Evolutionary conservation across 1,139 yeast species (phyloP).

Genomic region (Maudiozyma humilis): DNA sequence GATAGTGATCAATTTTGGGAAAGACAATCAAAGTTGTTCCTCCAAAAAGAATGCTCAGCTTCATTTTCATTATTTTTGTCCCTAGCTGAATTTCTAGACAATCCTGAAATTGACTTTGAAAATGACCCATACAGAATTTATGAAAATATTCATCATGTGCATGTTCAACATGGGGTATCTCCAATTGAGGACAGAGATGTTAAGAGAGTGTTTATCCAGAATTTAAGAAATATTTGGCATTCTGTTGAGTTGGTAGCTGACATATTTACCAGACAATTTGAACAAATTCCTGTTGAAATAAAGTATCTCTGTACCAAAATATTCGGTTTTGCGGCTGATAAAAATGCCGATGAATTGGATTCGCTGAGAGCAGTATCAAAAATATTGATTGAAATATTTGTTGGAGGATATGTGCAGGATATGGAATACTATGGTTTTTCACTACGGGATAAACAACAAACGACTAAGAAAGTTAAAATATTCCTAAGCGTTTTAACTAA

Average conservation of each 20-base stretch:
- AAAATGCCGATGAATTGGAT: constrained; percentile 29
- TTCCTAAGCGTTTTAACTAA: constrained; percentile 19
- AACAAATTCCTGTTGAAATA: constrained; percentile 55
- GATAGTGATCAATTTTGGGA: constrained; percentile 35
- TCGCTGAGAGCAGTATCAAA: constrained; percentile 52
- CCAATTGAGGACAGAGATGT: constrained; percentile 78
- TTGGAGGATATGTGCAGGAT: constrained; percentile 39
- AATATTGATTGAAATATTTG: constrained; percentile 67
- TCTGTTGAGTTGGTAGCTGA: constrained; percentile 51
- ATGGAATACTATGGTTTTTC: constrained; percentile 29
- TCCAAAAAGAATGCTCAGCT: constrained; percentile 34
- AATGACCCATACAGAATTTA: constrained; percentile 72
- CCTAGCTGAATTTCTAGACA: constrained; percentile 37
- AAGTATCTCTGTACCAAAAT: constrained; percentile 41
- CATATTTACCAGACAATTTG: constrained; percentile 38
- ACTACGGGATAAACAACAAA: constrained; percentile 1
- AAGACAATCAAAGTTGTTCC: constrained; percentile 35
- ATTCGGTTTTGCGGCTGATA: constrained; percentile 44
- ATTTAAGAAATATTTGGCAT: constrained; percentile 70
- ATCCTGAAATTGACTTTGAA: constrained; percentile 59
- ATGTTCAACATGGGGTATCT: constrained; percentile 44
- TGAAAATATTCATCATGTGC: constrained; percentile 36
- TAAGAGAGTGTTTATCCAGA: constrained; percentile 57
- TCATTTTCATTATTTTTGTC: constrained; percentile 45
- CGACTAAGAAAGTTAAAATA: constrained; percentile 16